Evolutionary conservation across 2,329 filamentous ascomycete genomes (phyloP).

Genomic region (Cadophora gregata): DNA sequence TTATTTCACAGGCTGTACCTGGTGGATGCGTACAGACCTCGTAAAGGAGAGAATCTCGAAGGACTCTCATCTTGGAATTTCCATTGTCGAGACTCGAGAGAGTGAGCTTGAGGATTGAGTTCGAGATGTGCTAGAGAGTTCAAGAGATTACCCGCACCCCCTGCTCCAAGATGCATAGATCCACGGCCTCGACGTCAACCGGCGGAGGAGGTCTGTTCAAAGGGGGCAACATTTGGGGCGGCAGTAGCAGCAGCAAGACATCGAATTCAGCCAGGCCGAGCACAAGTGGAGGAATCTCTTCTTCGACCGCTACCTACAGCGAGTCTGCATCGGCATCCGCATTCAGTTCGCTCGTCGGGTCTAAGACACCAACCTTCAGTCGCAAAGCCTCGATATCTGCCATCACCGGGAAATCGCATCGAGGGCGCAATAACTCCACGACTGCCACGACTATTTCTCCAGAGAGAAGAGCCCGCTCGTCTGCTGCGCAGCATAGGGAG

Average conservation of each 20-base stretch:
- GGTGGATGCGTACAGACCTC: background rate
- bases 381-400: conserved; percentile 60
- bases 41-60: background rate
- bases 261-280: conserved; percentile 37
- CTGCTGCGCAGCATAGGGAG: conserved; percentile 28
- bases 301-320: conserved; percentile 24
- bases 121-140: conserved; percentile 10
- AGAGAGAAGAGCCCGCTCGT: conserved; percentile 33
- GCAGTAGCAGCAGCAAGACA: conserved; percentile 35
- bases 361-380: conserved; percentile 58
- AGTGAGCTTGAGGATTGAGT: background rate
- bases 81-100: background rate
- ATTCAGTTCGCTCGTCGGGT: conserved; percentile 25
- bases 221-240: conserved; percentile 34
- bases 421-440: conserved; percentile 51
- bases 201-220: conserved; percentile 29
- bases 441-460: conserved; percentile 31
- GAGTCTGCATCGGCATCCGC: conserved; percentile 27
- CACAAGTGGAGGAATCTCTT: conserved; percentile 36
- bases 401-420: conserved; percentile 40
- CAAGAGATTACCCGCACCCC: conserved; percentile 15
- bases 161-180: conserved; percentile 27
- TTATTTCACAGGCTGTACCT: background rate
- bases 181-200: conserved; percentile 19
- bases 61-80: background rate